Percentiles rank a stretch among this genome's conserved stretches.
These are phyloP conservation scores for Rhizopogon vesiculosus DNA, from an alignment of 768 basidiomycete genomes.

Conservation along the genomic window DNA sequence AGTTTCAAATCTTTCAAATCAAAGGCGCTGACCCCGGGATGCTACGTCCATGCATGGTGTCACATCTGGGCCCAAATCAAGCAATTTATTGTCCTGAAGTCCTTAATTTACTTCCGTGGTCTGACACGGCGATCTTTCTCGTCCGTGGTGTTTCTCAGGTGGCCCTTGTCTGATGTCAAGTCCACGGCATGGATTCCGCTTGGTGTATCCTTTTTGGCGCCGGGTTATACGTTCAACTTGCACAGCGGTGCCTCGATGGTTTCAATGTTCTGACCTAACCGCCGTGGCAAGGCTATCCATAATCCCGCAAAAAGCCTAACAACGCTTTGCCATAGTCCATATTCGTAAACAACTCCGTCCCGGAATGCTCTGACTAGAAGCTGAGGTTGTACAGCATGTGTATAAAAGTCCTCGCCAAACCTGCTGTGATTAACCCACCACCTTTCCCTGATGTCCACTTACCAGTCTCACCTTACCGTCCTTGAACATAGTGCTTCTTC, in stretches of 20 bases:
- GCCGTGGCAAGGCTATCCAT: slow-evolving; percentile 29
- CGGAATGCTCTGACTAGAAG: slow-evolving; percentile 17
- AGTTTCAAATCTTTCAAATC: slow-evolving; percentile 7
- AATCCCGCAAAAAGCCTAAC: slow-evolving; percentile 19
- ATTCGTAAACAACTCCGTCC: slow-evolving; percentile 27
- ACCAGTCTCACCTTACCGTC: slow-evolving; percentile 54
- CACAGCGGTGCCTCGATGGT: slow-evolving; percentile 30
- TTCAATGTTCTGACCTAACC: slow-evolving; percentile 26
- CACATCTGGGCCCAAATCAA: slow-evolving; percentile 14
- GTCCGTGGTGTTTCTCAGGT: slow-evolving; percentile 13
- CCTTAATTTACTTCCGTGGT: slow-evolving; percentile 14
- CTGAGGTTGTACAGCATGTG: slow-evolving; percentile 19
- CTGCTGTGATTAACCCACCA: slow-evolving; percentile 4
- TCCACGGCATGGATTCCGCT: slow-evolving; percentile 11
- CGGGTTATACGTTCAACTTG: slow-evolving; percentile 14
- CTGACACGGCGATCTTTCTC: slow-evolving; percentile 17
- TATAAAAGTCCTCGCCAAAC: slow-evolving; percentile 16
- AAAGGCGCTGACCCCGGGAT: slow-evolving; percentile 15
- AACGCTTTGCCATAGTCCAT: slow-evolving; percentile 19
- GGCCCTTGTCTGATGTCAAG: slow-evolving; percentile 16
- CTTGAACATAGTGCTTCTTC: slow-evolving; percentile 51
- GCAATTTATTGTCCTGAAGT: slow-evolving; percentile 12
- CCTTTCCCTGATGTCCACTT: slow-evolving; percentile 18
- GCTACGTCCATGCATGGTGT: slow-evolving; percentile 16
- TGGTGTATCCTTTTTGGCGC: slow-evolving; percentile 19